Conservation (phyloP, 108 stramenopile species). For the Conticribra weissflogii region DNA sequence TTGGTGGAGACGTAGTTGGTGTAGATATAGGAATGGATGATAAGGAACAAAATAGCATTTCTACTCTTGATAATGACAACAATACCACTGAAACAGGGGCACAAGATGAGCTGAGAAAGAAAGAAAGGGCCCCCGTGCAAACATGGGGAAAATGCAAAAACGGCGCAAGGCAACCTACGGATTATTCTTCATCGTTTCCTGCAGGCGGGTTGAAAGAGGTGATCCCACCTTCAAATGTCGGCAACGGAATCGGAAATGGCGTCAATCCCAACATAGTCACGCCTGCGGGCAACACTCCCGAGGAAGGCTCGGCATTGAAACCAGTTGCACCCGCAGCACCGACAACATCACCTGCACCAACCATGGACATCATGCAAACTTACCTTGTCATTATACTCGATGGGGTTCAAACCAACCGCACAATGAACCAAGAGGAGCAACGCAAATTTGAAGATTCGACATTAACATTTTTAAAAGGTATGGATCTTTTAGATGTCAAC, state of each 20-base stretch:
- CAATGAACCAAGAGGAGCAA: conserved; percentile 1
- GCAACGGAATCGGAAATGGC: neutral
- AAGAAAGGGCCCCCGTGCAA: too few relatives aligned
- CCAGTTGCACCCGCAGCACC: conserved; percentile 3
- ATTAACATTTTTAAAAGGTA: neutral
- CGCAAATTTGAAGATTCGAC: neutral
- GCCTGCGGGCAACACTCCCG: neutral
- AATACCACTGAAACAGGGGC: too few relatives aligned
- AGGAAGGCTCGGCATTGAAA: neutral
- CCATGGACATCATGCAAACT: conserved; percentile 4
- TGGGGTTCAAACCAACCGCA: neutral
- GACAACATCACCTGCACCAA: neutral
- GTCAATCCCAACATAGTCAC: too few relatives aligned
- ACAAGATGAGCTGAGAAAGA: too few relatives aligned
- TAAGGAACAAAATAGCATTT: too few relatives aligned
- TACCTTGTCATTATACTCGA: conserved; percentile 28
- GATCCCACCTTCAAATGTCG: neutral
- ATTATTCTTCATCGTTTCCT: neutral
- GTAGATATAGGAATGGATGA: neutral
- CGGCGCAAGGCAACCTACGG: neutral
- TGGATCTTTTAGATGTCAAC: conserved; percentile 8
- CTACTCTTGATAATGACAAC: too few relatives aligned
- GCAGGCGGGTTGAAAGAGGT: neutral
- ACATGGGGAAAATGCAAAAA: too few relatives aligned
- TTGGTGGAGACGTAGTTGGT: neutral